These are phyloP conservation scores for Neopestalotiopsis sp. DNA, from an alignment of 2,329 filamentous ascomycete genomes.

Conservation along the genomic window DNA sequence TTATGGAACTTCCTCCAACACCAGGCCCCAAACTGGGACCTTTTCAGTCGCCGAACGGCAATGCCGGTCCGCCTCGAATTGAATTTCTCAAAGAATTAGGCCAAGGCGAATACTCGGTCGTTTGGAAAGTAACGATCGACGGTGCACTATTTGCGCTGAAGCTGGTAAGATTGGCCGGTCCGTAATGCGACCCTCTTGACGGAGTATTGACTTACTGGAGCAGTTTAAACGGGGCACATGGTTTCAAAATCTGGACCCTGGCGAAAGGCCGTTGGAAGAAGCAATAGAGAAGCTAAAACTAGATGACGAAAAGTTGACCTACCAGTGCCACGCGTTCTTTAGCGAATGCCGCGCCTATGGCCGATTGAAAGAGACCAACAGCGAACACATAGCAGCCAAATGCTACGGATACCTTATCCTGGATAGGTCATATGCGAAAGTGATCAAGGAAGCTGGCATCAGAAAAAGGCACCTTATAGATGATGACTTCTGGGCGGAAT, in stretches of 20 bases:
- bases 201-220: not conserved
- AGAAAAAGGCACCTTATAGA: not conserved
- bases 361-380: not conserved
- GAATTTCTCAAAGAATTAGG: not conserved
- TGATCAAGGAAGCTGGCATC: not conserved
- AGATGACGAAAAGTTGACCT: not conserved
- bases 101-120: not conserved
- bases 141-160: not conserved
- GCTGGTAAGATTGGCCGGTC: not conserved
- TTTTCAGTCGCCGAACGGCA: not conserved
- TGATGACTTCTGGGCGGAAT: not conserved
- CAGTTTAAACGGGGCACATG: not conserved
- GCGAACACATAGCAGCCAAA: not conserved
- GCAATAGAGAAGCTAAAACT: not conserved
- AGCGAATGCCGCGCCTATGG: conserved; percentile 3
- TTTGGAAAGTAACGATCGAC: not conserved
- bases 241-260: not conserved
- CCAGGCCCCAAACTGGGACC: not conserved
- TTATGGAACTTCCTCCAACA: not conserved
- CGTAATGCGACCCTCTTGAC: not conserved
- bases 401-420: conserved; percentile 3
- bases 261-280: not conserved
- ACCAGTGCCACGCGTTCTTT: not conserved
- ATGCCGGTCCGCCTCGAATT: not conserved
- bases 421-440: not conserved